Percentiles rank a stretch among this genome's conserved stretches.
These are phyloP conservation scores for Sporothrix sp. DNA, from an alignment of 2,329 filamentous ascomycete species.

Conservation along the genomic window DNA sequence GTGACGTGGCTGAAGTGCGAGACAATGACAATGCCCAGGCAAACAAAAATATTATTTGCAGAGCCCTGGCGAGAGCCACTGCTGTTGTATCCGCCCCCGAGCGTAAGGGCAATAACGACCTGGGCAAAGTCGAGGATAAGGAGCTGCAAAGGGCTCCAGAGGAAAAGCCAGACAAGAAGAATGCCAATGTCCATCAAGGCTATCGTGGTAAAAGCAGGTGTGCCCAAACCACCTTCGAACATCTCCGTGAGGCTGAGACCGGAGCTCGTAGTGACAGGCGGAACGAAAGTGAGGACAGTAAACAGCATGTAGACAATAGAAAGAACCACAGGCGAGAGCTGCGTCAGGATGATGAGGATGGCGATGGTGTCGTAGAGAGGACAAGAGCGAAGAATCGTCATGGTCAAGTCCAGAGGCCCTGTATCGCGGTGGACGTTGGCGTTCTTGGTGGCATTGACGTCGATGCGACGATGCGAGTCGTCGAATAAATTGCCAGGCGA, in stretches of 20 bases:
- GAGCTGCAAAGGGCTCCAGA: conserved; percentile 80
- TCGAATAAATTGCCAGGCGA: conserved; percentile 28
- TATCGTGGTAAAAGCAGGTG: conserved; percentile 76
- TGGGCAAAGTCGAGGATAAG: conserved; percentile 85
- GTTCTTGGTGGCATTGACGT: conserved; percentile 60
- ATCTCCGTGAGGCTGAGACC: conserved; percentile 81
- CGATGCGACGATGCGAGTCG: conserved; percentile 53
- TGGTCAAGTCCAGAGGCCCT: conserved; percentile 65
- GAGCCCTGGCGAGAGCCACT: conserved; percentile 53
- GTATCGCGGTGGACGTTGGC: conserved; percentile 57
- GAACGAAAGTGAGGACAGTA: conserved; percentile 84
- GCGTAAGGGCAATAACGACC: conserved; percentile 81
- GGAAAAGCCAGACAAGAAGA: conserved; percentile 74
- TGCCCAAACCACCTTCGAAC: conserved; percentile 77
- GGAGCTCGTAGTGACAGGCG: conserved; percentile 67
- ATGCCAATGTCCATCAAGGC: conserved; percentile 76
- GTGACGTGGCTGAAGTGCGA: conserved; percentile 39
- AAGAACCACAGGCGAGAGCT: conserved; percentile 78
- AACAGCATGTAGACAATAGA: conserved; percentile 88
- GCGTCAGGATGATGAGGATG: conserved; percentile 90
- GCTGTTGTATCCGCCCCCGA: conserved; percentile 59
- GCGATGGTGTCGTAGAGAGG: conserved; percentile 92
- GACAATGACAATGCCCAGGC: conserved; percentile 55
- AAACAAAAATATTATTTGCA: conserved; percentile 61
- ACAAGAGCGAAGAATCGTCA: conserved; percentile 81